These are phyloP conservation scores for Quercus aquifolioides DNA, from an alignment of 306 rosid genomes.

Conservation along the genomic window DNA sequence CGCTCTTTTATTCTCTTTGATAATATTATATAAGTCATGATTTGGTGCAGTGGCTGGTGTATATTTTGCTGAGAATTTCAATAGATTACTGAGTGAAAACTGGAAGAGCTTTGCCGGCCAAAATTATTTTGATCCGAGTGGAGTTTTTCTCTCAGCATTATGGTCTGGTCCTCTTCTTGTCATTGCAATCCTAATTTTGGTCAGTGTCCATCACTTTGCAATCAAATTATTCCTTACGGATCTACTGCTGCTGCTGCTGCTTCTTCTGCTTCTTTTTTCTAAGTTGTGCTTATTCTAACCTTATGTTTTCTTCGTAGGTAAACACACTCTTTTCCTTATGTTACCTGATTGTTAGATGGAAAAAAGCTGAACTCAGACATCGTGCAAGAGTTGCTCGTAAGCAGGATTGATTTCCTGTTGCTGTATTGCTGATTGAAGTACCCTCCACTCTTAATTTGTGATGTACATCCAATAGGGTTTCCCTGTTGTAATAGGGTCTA, in stretches of 20 bases:
- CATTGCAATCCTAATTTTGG: slow-evolving; percentile 84
- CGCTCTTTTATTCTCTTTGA: not conserved
- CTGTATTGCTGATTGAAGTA: not conserved
- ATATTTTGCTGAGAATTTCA: slow-evolving; percentile 77
- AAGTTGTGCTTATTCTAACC: slow-evolving; percentile 1
- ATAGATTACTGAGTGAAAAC: slow-evolving; percentile 51
- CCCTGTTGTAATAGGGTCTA: not conserved
- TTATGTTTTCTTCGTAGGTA: slow-evolving; percentile 52
- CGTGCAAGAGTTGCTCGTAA: slow-evolving; percentile 77
- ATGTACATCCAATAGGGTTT: not conserved
- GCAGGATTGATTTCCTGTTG: slow-evolving; percentile 49
- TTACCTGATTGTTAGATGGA: slow-evolving; percentile 85
- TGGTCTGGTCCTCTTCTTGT: slow-evolving; percentile 97
- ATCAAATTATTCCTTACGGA: not conserved
- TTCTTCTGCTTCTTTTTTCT: not conserved
- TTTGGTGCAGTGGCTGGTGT: slow-evolving; percentile 83
- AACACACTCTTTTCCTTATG: slow-evolving; percentile 84
- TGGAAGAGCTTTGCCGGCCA: slow-evolving; percentile 84
- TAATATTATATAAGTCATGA: slow-evolving; percentile 8
- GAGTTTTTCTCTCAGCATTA: slow-evolving; percentile 71
- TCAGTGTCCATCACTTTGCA: slow-evolving; percentile 32
- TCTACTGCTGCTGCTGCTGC: not conserved
- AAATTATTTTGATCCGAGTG: slow-evolving; percentile 84
- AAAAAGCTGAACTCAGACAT: slow-evolving; percentile 88
- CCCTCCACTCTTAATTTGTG: not conserved